Base-by-base conservation (phyloP, 306 rosid species). In the Macrotyloma uniflorum region DNA sequence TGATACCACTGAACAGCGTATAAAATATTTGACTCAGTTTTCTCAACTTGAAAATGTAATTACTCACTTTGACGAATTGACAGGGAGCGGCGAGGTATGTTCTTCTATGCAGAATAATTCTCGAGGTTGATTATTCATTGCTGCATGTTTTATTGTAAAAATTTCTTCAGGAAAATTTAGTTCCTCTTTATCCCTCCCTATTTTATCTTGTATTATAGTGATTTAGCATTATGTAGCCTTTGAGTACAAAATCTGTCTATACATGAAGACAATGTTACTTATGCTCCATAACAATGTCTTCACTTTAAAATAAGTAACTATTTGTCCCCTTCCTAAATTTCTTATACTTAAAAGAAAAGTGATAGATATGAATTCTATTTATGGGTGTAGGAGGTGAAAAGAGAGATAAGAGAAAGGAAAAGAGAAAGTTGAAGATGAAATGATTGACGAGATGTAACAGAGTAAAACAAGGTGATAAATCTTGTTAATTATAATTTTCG, bases 41-140 rank as follows among this genome's bases (percentile, higher is more conserved):
- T 88, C 93, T 85, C 86, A 74, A 38, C 92, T 95, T 54, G 88
- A 93, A 88, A 90, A 88, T 23, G 93, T 69, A 62, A 78, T 92
- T 80, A 61, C 85, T 72, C 91, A 83, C 72, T 84, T 95, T 16
- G 88, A 85, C 78, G 90, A 83, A 80, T 83, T 90, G 76, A 79
- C 93, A 2, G 83, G 85, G 53, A 62, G 61, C 67, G 53, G 74
- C 33, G 89, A 86, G 85, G 79, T 35, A 30, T 38, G 79, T 54
- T 67, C 80, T 61, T 65, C 58, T 53, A 12, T 62, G 64, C 81
- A 53, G 67, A 71, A 38, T 51, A 57, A 50, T 69, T 67, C 28
- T 18, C 24, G 58, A 36, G 68, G 79, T 75, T 78, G 81, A 62
- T 68, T 74, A 45, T 42, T 26, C 59, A 18, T 67, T 24, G 59